Base-by-base conservation (phyloP, 1,284 basidiomycete genomes). In the Gomphus bonarii region DNA sequence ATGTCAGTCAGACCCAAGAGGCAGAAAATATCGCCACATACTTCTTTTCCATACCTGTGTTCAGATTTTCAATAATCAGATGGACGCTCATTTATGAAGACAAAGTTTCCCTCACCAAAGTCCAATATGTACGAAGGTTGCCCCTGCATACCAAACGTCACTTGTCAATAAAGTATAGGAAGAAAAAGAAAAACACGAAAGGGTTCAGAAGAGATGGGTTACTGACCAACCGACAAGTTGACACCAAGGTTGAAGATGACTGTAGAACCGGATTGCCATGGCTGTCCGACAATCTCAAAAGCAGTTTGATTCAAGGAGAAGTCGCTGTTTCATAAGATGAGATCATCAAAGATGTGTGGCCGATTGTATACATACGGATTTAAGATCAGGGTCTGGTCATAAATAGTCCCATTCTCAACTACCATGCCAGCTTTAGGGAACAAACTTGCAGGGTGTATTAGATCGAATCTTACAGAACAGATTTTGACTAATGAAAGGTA, bases 401-500 rank as follows among this genome's bases (percentile, higher is more conserved):
- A 76, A 47, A 65, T 49, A 18, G 67, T 67, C 9, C 74, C 75
- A 62, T 73, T 68, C 58, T 66, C 62, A 61, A 68, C 55, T 57
- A 22, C 1, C 7, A 35, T n/a, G 50, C 22, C 20, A 12, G 33
- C 2, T 12, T 38, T 31, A 11, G 11, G 25, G 20, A 7, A 51
- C 4, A 35, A 18, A 51, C 36, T 28, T n/a, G n/a, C 16, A n/a
- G 14, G 3, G 16, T 51, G 14, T 33, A 35, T 25, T n/a, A 2
- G 9, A 7, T 11, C n/a, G n/a, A 33, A 8, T 9, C 55, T 42
- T 42, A 57, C 55, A 68, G 64, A 73, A 76, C 31, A 75, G 66
- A 9, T 67, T 65, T 61, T 75, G 74, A 12, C 70, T 70, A 58
- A 76, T 70, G 69, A 73, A 76, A 5, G 74, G 73, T 68, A 73